Base-by-base conservation (phyloP, 2,329 filamentous ascomycete genomes). In the Arthrobotrys sinensis region DNA sequence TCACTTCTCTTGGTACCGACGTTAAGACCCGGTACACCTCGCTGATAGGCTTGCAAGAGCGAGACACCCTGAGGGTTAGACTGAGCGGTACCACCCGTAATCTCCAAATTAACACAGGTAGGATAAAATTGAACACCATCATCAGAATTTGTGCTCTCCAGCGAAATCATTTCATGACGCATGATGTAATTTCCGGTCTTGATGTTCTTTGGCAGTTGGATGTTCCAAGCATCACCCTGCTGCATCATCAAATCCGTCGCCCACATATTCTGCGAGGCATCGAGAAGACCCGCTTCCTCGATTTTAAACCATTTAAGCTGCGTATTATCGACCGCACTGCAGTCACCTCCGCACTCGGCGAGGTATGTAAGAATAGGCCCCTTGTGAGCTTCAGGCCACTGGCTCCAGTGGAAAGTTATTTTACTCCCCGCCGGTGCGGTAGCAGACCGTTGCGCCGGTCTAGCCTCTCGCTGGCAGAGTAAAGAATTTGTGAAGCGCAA, bases 81-180 rank as follows among this genome's bases (percentile, higher is more conserved):
- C 11, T 80, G 70, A 14, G 36, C 81, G 21, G 84, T 85, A 50
- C 83, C 83, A 32, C 87, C 86, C 46, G 82, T 84, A 64, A 88
- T 83, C 76, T 85, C 82, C 28, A 88, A 82, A 81, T 87, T 87
- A 67, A 87, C 80, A 80, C 87, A 89, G 82, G 87, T 86, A 28
- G 85, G 87, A 82, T 87, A 88, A 81, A 84, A 85, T 84, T 87
- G 87, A 0, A 87, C 86, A 21, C 86, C 86, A 65, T 87, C 85
- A 10, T 83, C 83, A 81, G 69, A 88, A 87, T 67, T 67, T 12
- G 40, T 50, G 16, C 52, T 60, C n/a, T 69, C 52, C 14, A 88
- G 82, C 0, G 85, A 88, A 71, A 87, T 85, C 52, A 85, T 84
- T 82, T 89, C 88, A 80, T 89, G 87, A 1, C 88, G 84, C 28